phyloP scores from a whole-genome alignment of 192 early-diverging fungal species.

The Coemansia sp. region DNA sequence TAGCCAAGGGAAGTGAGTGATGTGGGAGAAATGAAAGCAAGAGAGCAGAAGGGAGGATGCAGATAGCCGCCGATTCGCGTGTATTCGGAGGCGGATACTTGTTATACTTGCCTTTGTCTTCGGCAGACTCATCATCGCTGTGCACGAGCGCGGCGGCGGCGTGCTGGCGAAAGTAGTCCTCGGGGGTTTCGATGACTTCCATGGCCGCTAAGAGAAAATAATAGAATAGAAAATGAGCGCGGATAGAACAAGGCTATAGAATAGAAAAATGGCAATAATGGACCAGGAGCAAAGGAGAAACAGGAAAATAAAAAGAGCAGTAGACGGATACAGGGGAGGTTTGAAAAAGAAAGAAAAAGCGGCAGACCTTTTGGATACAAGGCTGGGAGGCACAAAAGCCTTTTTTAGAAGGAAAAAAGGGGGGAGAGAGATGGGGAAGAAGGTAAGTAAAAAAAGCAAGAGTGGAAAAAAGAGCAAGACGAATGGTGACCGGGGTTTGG shows the following conservation, averaged over 20 bases:
- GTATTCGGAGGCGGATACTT: background rate
- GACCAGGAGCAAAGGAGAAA: conserved; percentile 15
- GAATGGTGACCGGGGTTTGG: background rate
- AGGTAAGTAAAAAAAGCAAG: background rate
- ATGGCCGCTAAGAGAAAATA: conserved; percentile 4
- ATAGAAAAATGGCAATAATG: background rate
- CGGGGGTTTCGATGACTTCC: conserved; percentile 47
- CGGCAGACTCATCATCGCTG: conserved; percentile 32
- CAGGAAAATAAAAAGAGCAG: conserved; percentile 27
- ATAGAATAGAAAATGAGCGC: conserved; percentile 1
- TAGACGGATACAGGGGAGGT: conserved; percentile 4
- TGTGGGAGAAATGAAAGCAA: background rate
- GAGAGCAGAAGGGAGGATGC: background rate
- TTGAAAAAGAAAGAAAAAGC: conserved; percentile 5
- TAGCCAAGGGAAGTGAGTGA: no score
- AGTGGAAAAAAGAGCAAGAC: background rate
- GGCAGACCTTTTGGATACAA: conserved; percentile 1
- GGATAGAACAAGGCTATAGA: conserved; percentile 4
- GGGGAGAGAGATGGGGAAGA: background rate
- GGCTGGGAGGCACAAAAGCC: conserved; percentile 15
- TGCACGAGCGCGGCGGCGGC: conserved; percentile 41
- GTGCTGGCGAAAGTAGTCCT: conserved; percentile 53
- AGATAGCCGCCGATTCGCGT: conserved; percentile 3
- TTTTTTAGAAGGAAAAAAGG: conserved; percentile 4
- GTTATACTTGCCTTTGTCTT: conserved; percentile 36